A percentile compares a stretch with the other conserved stretches of the same genome.
Conservation (phyloP, 2,329 filamentous ascomycete genomes). For the Emergomyces pasteurianus region DNA sequence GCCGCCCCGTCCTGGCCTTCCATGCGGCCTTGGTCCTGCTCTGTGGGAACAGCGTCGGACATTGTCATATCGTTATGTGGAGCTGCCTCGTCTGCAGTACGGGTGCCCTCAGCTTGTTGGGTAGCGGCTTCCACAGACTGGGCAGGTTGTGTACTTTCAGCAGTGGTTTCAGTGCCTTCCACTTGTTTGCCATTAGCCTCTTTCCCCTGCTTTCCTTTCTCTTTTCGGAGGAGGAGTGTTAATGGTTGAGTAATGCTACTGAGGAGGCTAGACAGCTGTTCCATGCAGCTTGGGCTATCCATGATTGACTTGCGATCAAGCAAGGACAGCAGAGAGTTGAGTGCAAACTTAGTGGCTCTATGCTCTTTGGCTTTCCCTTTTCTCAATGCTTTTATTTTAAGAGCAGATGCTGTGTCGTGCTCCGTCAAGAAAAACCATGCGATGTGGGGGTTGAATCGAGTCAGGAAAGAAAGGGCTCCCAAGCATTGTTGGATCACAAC, state of each 20-base stretch:
- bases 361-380: conserved; percentile 84
- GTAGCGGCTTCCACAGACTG: neutral
- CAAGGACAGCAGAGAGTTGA: conserved; percentile 79
- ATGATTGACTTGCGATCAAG: conserved; percentile 92
- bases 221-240: conserved; percentile 67
- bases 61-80: conserved; percentile 27
- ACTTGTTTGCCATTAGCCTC: conserved; percentile 29
- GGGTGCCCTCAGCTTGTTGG: conserved; percentile 14
- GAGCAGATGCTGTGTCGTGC: conserved; percentile 65
- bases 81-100: conserved; percentile 10
- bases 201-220: conserved; percentile 55
- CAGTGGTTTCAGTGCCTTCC: conserved; percentile 12
- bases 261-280: conserved; percentile 73
- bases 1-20: conserved; percentile 21
- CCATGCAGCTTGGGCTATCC: conserved; percentile 95
- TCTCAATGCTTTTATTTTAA: conserved; percentile 64
- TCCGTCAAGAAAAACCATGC: conserved; percentile 88
- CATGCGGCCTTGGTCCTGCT: conserved; percentile 25
- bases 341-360: conserved; percentile 74
- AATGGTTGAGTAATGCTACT: conserved; percentile 82
- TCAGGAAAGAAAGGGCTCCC: conserved; percentile 70
- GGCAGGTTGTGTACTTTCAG: neutral
- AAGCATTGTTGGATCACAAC: conserved; percentile 95
- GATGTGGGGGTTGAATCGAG: conserved; percentile 73
- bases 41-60: conserved; percentile 24